Percentiles rank a stretch among this genome's conserved stretches.
Evolutionary conservation across 129 eudicot species (phyloP).

Genomic region (Oenanthe sinensis): DNA sequence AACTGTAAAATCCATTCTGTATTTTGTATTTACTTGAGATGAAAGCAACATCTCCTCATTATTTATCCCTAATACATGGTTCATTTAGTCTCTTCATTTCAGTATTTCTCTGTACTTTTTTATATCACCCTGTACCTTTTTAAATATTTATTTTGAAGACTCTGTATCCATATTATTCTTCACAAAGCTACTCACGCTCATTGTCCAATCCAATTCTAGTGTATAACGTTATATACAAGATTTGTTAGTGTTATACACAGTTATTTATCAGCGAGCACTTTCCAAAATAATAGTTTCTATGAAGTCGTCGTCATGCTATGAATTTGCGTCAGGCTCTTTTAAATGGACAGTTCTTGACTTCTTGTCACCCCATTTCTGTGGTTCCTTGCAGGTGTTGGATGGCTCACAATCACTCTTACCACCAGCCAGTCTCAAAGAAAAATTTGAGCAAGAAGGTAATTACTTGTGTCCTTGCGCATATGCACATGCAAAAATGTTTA

Average conservation of each 20-base stretch:
- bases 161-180: neutral
- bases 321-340: neutral
- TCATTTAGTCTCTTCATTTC: neutral
- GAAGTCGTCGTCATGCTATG: neutral
- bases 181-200: neutral
- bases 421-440: constrained; percentile 6
- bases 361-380: neutral
- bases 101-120: neutral
- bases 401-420: constrained; percentile 8
- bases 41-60: neutral
- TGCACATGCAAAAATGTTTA: neutral
- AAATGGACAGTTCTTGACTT: neutral
- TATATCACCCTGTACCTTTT: neutral
- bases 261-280: neutral
- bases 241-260: neutral
- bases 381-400: constrained; percentile 12
- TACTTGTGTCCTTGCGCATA: neutral
- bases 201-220: neutral
- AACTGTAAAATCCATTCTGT: neutral
- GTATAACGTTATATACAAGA: neutral
- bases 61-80: neutral
- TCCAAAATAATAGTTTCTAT: neutral
- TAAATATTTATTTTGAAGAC: neutral
- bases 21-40: too few relatives aligned
- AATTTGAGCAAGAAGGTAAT: constrained; percentile 15